Evolutionary conservation across 2,329 filamentous ascomycete genomes (phyloP).

Genomic region (Fusarium gaditjirri): DNA sequence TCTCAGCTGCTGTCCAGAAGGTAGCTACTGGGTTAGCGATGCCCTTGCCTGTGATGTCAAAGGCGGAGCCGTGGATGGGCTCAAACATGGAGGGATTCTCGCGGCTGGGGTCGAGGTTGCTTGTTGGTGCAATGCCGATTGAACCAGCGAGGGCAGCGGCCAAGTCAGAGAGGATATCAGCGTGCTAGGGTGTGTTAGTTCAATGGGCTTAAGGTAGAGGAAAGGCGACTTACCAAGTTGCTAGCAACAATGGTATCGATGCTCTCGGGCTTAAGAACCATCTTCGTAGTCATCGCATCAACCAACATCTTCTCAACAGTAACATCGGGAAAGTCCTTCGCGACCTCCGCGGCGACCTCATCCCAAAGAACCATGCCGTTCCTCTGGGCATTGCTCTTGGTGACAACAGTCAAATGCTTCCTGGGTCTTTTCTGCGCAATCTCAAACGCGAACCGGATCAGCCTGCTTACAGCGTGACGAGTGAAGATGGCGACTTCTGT

Average conservation of each 20-base stretch:
- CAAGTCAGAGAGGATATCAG: conserved; percentile 76
- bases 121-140: conserved; percentile 78
- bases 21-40: conserved; percentile 67
- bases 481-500: conserved; percentile 73
- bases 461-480: conserved; percentile 65
- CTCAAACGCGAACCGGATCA: conserved; percentile 73
- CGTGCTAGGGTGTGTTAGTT: conserved; percentile 49
- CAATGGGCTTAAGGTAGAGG: background rate
- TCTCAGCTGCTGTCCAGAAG: conserved; percentile 68
- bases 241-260: conserved; percentile 73
- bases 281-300: conserved; percentile 73
- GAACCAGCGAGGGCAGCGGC: conserved; percentile 76
- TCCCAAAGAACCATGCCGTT: conserved; percentile 78
- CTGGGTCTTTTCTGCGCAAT: conserved; percentile 65
- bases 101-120: conserved; percentile 71
- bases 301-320: conserved; percentile 73
- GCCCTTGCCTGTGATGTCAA: conserved; percentile 67
- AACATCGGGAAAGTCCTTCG: conserved; percentile 68
- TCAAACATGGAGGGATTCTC: conserved; percentile 69
- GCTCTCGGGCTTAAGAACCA: conserved; percentile 68
- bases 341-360: conserved; percentile 66
- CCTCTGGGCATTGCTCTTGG: conserved; percentile 73
- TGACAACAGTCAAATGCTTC: conserved; percentile 70
- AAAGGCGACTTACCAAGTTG: conserved; percentile 56
- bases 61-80: conserved; percentile 68